Percentiles rank a stretch among this genome's conserved stretches.
Conservation (phyloP, 345 rosid species). For the Corymbia maculata region DNA sequence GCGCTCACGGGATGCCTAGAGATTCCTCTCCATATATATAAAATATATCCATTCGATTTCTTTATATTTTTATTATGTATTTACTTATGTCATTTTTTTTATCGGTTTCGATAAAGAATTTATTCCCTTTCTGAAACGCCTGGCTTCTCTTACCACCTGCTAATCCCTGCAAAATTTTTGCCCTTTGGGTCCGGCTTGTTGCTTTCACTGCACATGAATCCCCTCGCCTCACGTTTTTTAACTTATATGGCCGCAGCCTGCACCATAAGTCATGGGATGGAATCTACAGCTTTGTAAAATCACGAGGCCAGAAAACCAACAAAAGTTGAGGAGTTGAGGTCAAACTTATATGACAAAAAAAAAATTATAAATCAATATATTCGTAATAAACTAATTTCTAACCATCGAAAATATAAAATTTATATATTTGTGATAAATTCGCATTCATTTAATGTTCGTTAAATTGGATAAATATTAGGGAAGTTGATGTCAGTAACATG, state of each 20-base stretch:
- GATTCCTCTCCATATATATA: not conserved
- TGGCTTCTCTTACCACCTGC: not conserved
- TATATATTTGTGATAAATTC: too few species aligned
- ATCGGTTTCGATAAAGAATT: not conserved
- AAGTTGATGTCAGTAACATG: too few species aligned
- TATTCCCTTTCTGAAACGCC: not conserved
- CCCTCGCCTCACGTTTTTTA: not conserved
- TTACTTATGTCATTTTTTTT: not conserved
- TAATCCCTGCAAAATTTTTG: not conserved
- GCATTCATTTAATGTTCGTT: too few species aligned
- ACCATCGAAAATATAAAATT: fast-evolving
- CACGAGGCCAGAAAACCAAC: not conserved
- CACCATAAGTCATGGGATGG: not conserved
- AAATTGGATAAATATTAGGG: too few species aligned
- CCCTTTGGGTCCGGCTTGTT: not conserved
- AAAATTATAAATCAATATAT: too few species aligned
- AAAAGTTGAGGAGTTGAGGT: too few species aligned
- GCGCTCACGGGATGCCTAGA: constrained; percentile 9
- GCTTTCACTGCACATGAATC: not conserved
- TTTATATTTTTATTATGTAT: not conserved
- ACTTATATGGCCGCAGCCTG: not conserved
- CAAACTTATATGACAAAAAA: too few species aligned
- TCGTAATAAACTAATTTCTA: too few species aligned
- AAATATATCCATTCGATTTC: not conserved
- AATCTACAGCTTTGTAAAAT: not conserved